These are phyloP conservation scores for Knoxdaviesia proteae DNA, from an alignment of 2,329 filamentous ascomycete species.

Conservation along the genomic window DNA sequence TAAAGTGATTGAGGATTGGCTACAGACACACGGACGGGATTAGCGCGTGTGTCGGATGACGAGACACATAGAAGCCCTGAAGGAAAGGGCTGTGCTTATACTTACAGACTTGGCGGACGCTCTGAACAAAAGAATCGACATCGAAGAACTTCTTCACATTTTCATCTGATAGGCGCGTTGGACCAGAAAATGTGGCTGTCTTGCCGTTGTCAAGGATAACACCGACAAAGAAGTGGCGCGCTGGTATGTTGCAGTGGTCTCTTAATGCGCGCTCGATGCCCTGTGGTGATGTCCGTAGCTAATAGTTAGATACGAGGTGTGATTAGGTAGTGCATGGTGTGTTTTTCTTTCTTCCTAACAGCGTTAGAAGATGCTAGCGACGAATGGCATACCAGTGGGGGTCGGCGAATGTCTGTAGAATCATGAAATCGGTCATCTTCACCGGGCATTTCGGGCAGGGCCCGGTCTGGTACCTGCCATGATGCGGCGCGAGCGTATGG, in stretches of 20 bases:
- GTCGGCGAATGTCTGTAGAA: too few relatives aligned
- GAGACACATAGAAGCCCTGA: too few relatives aligned
- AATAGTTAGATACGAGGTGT: background rate
- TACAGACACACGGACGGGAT: too few relatives aligned
- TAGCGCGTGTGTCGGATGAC: too few relatives aligned
- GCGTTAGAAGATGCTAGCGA: too few relatives aligned
- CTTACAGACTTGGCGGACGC: background rate
- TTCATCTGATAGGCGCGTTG: slow-evolving; percentile 12
- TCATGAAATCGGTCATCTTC: too few relatives aligned
- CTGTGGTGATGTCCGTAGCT: slow-evolving; percentile 9
- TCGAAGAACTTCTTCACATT: slow-evolving; percentile 25
- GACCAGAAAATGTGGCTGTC: slow-evolving; percentile 23
- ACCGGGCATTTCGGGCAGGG: too few relatives aligned
- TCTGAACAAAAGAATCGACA: slow-evolving; percentile 15
- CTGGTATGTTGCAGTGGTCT: slow-evolving; percentile 29
- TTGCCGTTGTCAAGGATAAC: slow-evolving; percentile 26
- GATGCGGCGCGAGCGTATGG: too few relatives aligned
- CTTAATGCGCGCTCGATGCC: slow-evolving; percentile 29
- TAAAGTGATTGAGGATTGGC: too few relatives aligned
- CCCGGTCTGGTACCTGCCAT: too few relatives aligned
- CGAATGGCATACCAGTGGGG: too few relatives aligned
- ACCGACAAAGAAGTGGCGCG: slow-evolving; percentile 30
- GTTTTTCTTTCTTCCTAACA: background rate
- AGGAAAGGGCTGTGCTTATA: too few relatives aligned
- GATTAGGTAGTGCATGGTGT: background rate